Evolutionary conservation across 1,284 basidiomycete genomes (phyloP), one percentile per base, ranked within the genome.

Genomic region (Puccinia triticina): DNA sequence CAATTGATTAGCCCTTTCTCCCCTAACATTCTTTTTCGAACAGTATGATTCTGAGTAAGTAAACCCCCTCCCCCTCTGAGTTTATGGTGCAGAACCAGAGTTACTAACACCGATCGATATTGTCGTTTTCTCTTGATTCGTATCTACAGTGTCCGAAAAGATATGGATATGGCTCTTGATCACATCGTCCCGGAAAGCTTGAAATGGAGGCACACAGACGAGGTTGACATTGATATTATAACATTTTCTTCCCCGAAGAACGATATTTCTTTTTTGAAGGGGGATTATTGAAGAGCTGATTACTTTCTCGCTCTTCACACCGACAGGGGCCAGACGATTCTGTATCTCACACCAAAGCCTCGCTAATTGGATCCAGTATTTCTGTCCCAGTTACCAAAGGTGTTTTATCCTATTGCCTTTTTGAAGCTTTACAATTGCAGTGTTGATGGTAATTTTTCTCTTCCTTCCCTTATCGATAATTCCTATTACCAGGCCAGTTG

Each of bases 151-250:
- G 87, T 87, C 16, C 83, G 86, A 43, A 84, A 83, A 43, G 87
- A 87, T 69, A 87, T 87, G 86, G 85, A 86, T 75, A 86, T 86
- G 85, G 87, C 86, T 3, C 82, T 87, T 12, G 87, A 87, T 83
- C 83, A 85, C 86, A 59, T 83, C 5, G 85, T 87, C 14, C 87
- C 87, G 11, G 86, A 87, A 71, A 84, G 83, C 12, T 83, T 87
- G 0, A 85, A 86, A 3, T 87, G 86, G 86, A 84, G 83, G 43
- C 86, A 87, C 83, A 87, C 86, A 50, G 81, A 82, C 57, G 81
- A 82, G 53, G 81, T 82, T 85, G 84, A 32, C 57, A 48, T 50
- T 55, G 21, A 55, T 37, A 37, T 57, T 50, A 14, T 14, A 46
- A 26, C 40, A 46, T 1, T 43, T 37, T 59, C 26, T 26, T 26